A percentile compares a stretch with the other conserved stretches of the same genome.
Conservation (phyloP, 345 rosid species). For the Crucihimalaya himalaica region DNA sequence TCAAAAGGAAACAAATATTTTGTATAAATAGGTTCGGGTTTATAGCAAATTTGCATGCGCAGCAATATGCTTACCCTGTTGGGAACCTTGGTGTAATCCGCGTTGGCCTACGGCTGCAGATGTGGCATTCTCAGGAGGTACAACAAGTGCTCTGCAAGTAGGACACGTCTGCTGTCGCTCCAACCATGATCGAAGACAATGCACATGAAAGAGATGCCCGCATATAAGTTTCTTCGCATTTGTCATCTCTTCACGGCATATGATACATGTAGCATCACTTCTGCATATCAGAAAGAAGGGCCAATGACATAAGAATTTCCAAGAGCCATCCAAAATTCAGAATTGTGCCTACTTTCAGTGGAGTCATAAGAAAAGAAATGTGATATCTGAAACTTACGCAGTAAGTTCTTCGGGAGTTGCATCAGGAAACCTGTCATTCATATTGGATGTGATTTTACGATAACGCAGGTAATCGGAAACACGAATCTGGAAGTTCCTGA, state of each 20-base stretch:
- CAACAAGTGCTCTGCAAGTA: constrained; percentile 93
- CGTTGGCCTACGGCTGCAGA: constrained; percentile 58
- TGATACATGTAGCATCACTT: constrained; percentile 92
- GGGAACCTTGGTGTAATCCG: constrained; percentile 56
- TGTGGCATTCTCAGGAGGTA: constrained; percentile 77
- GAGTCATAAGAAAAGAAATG: constrained; percentile 7
- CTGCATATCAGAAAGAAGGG: constrained; percentile 49
- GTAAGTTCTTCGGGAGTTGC: constrained; percentile 92
- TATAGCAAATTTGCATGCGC: background rate
- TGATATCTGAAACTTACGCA: constrained; percentile 55
- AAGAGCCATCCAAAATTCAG: constrained; percentile 4
- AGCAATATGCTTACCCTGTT: constrained; percentile 49
- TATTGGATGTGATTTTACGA: constrained; percentile 91
- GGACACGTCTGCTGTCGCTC: constrained; percentile 99
- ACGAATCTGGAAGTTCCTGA: constrained; percentile 90
- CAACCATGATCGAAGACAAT: constrained; percentile 97
- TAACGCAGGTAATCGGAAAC: constrained; percentile 92
- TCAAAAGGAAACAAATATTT: background rate
- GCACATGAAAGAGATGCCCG: constrained; percentile 96
- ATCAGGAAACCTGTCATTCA: constrained; percentile 95
- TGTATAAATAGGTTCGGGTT: background rate
- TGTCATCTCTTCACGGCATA: constrained; percentile 99
- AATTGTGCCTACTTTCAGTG: background rate
- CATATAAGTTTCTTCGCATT: constrained; percentile 88
- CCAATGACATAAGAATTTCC: constrained; percentile 14